Conservation (phyloP, 352 stramenopile genomes). For the Peronosclerospora sorghi region DNA sequence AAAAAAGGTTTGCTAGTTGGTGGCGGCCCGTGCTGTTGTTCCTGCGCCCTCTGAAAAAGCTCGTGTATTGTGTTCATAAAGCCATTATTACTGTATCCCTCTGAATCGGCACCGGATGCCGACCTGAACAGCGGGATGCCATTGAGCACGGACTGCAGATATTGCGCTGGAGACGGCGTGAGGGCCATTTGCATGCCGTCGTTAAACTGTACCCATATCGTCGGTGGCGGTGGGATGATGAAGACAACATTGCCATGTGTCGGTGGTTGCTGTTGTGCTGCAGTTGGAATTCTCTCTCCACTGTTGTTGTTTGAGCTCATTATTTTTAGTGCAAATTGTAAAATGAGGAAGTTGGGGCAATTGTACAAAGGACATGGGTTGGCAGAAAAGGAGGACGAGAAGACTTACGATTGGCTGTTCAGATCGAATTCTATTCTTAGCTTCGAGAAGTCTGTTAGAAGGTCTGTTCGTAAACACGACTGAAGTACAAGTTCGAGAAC, state of each 20-base stretch:
- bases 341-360: neutral
- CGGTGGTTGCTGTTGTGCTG: slow-evolving; percentile 5
- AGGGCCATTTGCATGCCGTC: slow-evolving; percentile 40
- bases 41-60: slow-evolving; percentile 51
- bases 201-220: slow-evolving; percentile 46
- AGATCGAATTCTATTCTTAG: neutral
- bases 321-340: neutral
- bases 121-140: slow-evolving; percentile 17
- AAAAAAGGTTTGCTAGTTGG: slow-evolving; percentile 61
- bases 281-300: slow-evolving; percentile 7
- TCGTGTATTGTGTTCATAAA: slow-evolving; percentile 45
- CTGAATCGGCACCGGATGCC: neutral
- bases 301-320: slow-evolving; percentile 3
- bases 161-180: slow-evolving; percentile 27
- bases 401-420: neutral
- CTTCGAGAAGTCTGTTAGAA: neutral
- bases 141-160: slow-evolving; percentile 30
- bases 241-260: slow-evolving; percentile 27
- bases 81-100: slow-evolving; percentile 10
- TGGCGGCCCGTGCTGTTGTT: slow-evolving; percentile 46
- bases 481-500: too few species aligned
- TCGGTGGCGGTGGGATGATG: slow-evolving; percentile 48
- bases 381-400: neutral
- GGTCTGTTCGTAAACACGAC: too few species aligned
- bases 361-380: neutral